Evolutionary conservation across 192 early-diverging fungal genomes (phyloP), one percentile per base, ranked within the genome.

Genomic region (Podila minutissima): DNA sequence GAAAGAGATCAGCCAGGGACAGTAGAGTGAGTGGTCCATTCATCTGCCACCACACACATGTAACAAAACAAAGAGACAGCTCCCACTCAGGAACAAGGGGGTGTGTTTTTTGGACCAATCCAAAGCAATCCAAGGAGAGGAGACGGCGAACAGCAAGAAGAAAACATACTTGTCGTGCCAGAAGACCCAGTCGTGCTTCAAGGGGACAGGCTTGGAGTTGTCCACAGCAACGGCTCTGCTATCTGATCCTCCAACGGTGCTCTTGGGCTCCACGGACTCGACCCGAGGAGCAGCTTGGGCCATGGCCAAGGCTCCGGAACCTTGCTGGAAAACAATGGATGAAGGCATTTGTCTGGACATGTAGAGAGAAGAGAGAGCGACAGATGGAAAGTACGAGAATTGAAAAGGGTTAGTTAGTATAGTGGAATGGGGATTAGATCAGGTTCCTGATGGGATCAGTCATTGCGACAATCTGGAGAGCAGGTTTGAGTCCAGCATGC

Each of bases 151-250:
- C 35, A 10, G 31, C 10, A n/a, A 57, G 24, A 59, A 4, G 17
- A 58, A 20, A 37, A 37, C 77, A 22, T 73, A 84, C 83, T 84
- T 84, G 65, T 84, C 83, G 37, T 82, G 83, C 72, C 78, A 84
- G 61, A 84, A 84, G 15, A 81, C 78, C 83, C 83, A 84, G 28
- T 75, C 74, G 60, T 84, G 65, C 32, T 62, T 66, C 41, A 84
- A 64, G 22, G 83, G 83, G 53, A 75, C 69, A 37, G 76, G 83
- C 20, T 37, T 50, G 4, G 74, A 46, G 32, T 28, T 74, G 33
- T 51, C 74, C n/a, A 48, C 49, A n/a, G 51, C 59, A 55, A 69
- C 70, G 61, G 53, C n/a, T 70, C 62, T 62, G 65, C 24, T 59
- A 58, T 72, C 68, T 68, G 64, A 66, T 62, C 69, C 75, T 13